Conservation (phyloP, 441 rosid genomes). For the Gossypium trilobum region DNA sequence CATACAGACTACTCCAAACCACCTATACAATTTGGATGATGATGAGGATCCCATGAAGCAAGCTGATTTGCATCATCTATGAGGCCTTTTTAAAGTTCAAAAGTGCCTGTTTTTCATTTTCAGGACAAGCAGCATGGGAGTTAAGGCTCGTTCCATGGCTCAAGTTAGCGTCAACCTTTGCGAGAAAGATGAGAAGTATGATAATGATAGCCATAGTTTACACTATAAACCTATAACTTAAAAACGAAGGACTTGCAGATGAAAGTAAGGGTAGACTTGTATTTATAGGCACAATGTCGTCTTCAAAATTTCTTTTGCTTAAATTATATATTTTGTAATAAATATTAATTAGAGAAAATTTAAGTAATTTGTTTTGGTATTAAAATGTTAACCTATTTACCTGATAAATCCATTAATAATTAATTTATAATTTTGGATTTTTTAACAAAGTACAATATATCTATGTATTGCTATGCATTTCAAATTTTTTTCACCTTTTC, state of each 20-base stretch:
- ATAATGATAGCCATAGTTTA: background rate
- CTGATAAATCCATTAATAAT: too few species aligned
- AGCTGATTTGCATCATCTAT: conserved; percentile 11
- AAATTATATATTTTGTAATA: too few species aligned
- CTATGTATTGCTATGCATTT: too few species aligned
- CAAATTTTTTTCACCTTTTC: too few species aligned
- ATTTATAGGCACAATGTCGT: background rate
- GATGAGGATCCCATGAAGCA: background rate
- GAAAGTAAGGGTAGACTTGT: background rate
- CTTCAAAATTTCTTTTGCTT: background rate
- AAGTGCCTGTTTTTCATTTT: conserved; percentile 22
- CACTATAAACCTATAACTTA: background rate
- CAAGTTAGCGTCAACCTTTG: background rate
- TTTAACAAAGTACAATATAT: too few species aligned
- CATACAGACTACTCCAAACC: conserved; percentile 8
- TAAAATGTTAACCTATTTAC: too few species aligned
- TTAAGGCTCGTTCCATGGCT: background rate
- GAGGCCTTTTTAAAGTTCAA: conserved; percentile 13
- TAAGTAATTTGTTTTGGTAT: too few species aligned
- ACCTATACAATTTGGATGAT: background rate
- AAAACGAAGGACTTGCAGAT: background rate
- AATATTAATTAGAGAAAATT: too few species aligned
- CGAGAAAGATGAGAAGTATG: background rate
- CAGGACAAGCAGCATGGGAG: background rate
- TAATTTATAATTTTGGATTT: too few species aligned